Evolutionary conservation across 257 asterid species (phyloP), one percentile per base, ranked within the genome.

Genomic region (Orobanche coerulescens): DNA sequence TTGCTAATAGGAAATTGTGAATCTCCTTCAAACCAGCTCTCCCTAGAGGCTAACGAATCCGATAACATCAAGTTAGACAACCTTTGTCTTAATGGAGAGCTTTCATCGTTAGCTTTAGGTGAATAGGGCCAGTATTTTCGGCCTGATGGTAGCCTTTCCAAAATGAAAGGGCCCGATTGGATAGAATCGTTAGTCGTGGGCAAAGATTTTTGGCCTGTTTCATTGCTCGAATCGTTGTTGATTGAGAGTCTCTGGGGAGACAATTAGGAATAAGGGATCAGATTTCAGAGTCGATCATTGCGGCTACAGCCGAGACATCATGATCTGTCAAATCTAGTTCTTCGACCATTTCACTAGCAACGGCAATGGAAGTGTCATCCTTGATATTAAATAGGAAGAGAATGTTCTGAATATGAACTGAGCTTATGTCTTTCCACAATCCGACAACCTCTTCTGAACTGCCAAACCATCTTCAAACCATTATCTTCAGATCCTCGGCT

Each of bases 321-420:
- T 93, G 95, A 73, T 93, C 97, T 0, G 99, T 79, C 71, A 89
- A 72, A 69, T 84, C 87, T 53, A 93, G 89, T 84, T 93, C 97
- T 80, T 83, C 87, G 23, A 93, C 99, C 99, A 93, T 93, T 79
- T 93, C 99, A 72, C 96, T 84, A 31, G 99, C 99, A 53, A 93
- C 99, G 49, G 95, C 94, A 58, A 74, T 88, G 34, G 95, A 81
- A 23, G 99, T 93, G 64, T 93, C 99, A 68, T 73, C 94, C 76
- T 84, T 85, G 19, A 86, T 81, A 74, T 84, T 88, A 64, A 93
- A 93, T 36, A 97, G 99, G 72, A 93, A 93, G 84, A 86, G 99
- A 64, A 93, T 93, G 79, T 84, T 93, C 49, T 92, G 84, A 54
- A 83, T 54, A 84, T 80, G 67, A 66, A 90, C 97, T 93, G 78